Conservation (phyloP, 1,284 basidiomycete species). For the Mycosarcoma maydis region DNA sequence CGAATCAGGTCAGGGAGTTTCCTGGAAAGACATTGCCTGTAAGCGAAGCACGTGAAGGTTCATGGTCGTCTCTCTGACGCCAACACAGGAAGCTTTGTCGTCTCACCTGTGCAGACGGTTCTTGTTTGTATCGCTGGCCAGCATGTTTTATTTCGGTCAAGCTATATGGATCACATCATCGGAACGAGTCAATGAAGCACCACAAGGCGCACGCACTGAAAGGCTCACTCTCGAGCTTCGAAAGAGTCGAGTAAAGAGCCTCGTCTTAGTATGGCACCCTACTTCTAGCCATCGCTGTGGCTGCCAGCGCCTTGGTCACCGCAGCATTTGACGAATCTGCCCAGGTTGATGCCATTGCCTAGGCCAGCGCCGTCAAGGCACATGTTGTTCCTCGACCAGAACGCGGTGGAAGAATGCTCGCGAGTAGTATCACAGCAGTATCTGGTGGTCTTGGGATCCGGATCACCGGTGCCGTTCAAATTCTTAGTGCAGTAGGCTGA, state of each 20-base stretch:
- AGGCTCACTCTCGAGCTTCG: too few relatives aligned
- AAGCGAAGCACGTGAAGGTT: too few relatives aligned
- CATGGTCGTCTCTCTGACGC: too few relatives aligned
- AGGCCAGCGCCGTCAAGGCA: slow-evolving; percentile 1
- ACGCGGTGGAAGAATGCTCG: slow-evolving; percentile 4
- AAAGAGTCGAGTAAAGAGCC: background rate
- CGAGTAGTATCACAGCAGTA: slow-evolving; percentile 8
- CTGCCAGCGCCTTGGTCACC: slow-evolving; percentile 2
- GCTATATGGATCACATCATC: background rate
- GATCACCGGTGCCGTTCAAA: background rate
- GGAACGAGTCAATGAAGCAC: too few relatives aligned
- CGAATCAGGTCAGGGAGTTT: too few relatives aligned
- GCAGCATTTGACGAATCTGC: slow-evolving; percentile 8
- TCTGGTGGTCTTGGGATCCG: background rate
- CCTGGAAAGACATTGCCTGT: too few relatives aligned
- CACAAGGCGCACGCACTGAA: too few relatives aligned
- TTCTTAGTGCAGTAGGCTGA: slow-evolving; percentile 4
- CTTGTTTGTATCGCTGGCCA: background rate
- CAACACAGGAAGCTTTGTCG: too few relatives aligned
- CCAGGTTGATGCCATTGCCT: slow-evolving; percentile 17
- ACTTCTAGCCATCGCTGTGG: background rate
- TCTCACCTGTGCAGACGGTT: too few relatives aligned
- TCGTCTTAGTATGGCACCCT: background rate
- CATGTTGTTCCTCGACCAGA: background rate
- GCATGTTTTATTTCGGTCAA: background rate